A percentile compares a stretch with the other conserved stretches of the same genome.
Evolutionary conservation across 768 basidiomycete species (phyloP).

Genomic region (Albatrellus ellisii): DNA sequence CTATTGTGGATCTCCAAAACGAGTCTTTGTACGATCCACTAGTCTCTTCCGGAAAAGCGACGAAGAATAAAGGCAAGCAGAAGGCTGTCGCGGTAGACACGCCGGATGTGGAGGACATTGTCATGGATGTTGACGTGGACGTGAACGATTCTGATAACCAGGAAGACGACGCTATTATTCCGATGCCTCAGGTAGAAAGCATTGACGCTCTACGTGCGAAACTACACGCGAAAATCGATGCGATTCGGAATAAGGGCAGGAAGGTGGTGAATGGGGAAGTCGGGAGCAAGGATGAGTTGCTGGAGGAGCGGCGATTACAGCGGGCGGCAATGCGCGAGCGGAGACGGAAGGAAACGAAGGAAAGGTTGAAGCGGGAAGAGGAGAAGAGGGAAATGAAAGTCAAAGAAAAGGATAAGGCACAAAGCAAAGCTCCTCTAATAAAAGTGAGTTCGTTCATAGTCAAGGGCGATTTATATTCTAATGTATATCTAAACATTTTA

Average conservation of each 20-base stretch:
- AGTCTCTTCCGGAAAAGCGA: no score
- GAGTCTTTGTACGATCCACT: slow-evolving; percentile 7
- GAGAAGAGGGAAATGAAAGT: slow-evolving; percentile 40
- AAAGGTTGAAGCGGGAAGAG: slow-evolving; percentile 59
- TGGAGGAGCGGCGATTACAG: slow-evolving; percentile 68
- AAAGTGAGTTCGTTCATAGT: slow-evolving; percentile 33
- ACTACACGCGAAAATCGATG: slow-evolving; percentile 59
- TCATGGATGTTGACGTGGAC: slow-evolving; percentile 23
- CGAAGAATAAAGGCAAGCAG: slow-evolving; percentile 32
- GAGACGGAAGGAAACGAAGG: slow-evolving; percentile 74
- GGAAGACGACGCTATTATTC: slow-evolving; percentile 26
- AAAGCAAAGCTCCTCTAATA: slow-evolving; percentile 28
- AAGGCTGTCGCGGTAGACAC: slow-evolving; percentile 25
- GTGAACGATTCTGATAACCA: no score
- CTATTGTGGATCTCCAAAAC: slow-evolving; percentile 40
- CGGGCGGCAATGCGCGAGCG: slow-evolving; percentile 77
- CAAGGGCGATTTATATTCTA: slow-evolving; percentile 1
- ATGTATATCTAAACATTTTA: slow-evolving; percentile 47
- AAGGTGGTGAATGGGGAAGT: slow-evolving; percentile 26
- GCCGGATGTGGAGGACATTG: slow-evolving; percentile 28
- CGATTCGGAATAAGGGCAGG: slow-evolving; percentile 35
- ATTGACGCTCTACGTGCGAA: slow-evolving; percentile 57
- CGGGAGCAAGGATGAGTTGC: slow-evolving; percentile 63
- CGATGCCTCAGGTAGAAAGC: slow-evolving; percentile 52
- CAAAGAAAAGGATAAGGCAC: slow-evolving; percentile 30